These are phyloP conservation scores for Penicillium digitatum DNA, from an alignment of 2,329 filamentous ascomycete species.

Conservation along the genomic window DNA sequence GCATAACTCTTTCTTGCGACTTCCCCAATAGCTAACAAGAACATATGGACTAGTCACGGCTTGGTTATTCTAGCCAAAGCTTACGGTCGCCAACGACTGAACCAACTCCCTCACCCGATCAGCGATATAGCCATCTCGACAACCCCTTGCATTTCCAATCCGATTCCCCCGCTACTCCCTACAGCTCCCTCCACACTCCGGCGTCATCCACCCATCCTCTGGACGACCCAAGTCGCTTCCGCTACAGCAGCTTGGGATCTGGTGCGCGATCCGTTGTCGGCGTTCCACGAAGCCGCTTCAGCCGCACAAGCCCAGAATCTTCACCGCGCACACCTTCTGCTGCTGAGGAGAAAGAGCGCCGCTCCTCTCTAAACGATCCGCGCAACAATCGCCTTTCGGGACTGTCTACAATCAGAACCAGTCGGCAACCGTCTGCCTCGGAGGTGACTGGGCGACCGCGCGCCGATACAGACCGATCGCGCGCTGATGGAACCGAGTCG, in stretches of 20 bases:
- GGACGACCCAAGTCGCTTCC: constrained; percentile 35
- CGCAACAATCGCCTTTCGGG: constrained; percentile 35
- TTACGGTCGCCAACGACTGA: constrained; percentile 36
- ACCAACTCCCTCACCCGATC: constrained; percentile 38
- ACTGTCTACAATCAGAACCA: constrained; percentile 35
- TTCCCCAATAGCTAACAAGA: constrained; percentile 16
- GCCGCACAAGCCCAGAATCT: constrained; percentile 35
- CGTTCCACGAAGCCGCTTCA: constrained; percentile 35
- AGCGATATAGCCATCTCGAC: constrained; percentile 32
- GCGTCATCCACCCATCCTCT: constrained; percentile 39
- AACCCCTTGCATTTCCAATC: constrained; percentile 37
- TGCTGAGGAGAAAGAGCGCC: constrained; percentile 31
- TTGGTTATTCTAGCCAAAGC: constrained; percentile 34
- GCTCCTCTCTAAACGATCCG: constrained; percentile 33
- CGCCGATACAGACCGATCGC: constrained; percentile 34
- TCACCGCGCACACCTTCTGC: constrained; percentile 31
- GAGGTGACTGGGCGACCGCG: constrained; percentile 35
- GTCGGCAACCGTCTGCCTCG: constrained; percentile 34
- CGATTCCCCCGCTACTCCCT: constrained; percentile 29
- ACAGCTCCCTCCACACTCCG: constrained; percentile 27
- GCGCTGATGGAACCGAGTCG: constrained; percentile 71
- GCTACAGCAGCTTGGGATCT: constrained; percentile 32
- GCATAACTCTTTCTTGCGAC: not conserved
- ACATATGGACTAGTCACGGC: constrained; percentile 32
- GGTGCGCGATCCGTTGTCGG: constrained; percentile 38